These are phyloP conservation scores for Podaxis carcinomalis DNA, from an alignment of 768 basidiomycete species.

Conservation along the genomic window DNA sequence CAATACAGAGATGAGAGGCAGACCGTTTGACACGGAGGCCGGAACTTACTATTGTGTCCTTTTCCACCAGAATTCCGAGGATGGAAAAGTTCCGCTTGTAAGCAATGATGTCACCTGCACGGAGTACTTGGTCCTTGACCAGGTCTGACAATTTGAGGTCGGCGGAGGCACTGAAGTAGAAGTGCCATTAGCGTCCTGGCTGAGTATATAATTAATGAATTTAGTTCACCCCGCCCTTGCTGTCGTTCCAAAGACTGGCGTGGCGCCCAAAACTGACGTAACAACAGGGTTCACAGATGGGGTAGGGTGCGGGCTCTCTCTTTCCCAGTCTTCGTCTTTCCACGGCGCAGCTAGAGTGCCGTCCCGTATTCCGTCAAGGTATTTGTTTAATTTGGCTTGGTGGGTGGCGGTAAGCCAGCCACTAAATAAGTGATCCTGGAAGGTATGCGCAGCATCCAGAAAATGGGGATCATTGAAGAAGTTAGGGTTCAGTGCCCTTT, in stretches of 20 bases:
- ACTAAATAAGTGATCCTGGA: constrained; percentile 56
- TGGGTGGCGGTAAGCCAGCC: constrained; percentile 47
- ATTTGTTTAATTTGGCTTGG: constrained; percentile 35
- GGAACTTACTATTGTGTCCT: constrained; percentile 47
- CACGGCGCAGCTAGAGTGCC: constrained; percentile 51
- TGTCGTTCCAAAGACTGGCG: constrained; percentile 11
- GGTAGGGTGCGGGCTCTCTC: constrained; percentile 27
- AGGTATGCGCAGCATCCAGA: constrained; percentile 49
- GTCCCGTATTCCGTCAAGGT: constrained; percentile 35
- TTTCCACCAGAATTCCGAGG: constrained; percentile 40
- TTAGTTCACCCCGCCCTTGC: constrained; percentile 29
- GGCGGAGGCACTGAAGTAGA: constrained; percentile 28
- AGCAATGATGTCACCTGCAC: constrained; percentile 50
- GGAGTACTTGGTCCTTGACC: constrained; percentile 38
- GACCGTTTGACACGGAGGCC: not conserved
- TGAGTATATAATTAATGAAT: too few species aligned
- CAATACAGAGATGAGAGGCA: not conserved
- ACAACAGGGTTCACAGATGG: constrained; percentile 9
- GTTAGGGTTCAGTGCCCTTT: constrained; percentile 25
- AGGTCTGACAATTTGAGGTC: constrained; percentile 43
- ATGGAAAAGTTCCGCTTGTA: constrained; percentile 45
- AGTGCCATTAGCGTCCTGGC: not conserved
- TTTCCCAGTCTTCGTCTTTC: constrained; percentile 63
- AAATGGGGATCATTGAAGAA: constrained; percentile 52
- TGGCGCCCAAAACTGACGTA: constrained; percentile 9